Evolutionary conservation across 805 yeast species (phyloP), one percentile per base, ranked within the genome.

Genomic region (Pichia ethanolica): DNA sequence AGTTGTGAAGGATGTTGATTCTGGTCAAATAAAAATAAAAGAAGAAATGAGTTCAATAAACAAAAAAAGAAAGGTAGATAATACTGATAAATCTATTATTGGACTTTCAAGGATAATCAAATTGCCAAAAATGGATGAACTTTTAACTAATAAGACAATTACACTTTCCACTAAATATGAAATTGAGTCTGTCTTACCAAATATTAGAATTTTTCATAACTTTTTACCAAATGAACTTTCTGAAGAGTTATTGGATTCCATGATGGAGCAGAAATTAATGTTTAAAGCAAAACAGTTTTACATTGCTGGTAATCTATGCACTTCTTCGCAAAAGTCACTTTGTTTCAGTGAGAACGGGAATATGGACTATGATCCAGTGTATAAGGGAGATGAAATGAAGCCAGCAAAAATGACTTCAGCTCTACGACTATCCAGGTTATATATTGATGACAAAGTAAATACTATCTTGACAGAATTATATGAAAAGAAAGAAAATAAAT

Each of bases 261-360:
- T 83, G 12, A 49, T 76, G 52, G 61, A 68, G 1, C 78, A 75
- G 36, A 62, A 70, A 5, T 56, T 67, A 1, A 48, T 54, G 0
- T 79, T 80, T 67, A 56, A 54, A 1, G 61, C 67, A 8, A 70
- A 73, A 27, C 68, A 72, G 54, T 86, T 86, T 59, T 72, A 77
- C 50, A 66, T 86, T 9, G 85, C 83, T 55, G 89, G 83, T 1
- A 77, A 82, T 14, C 62, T 70, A 45, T 84, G 87, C 45, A 60
- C 58, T 7, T 79, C 90, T 2, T 76, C 78, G n/a, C 89, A 82
- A 59, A 61, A 66, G 6, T 2, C 69, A 72, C 5, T 41, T 69
- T 9, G 77, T 71, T 56, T 56, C 38, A 13, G 49, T 11, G 38
- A 28, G 12, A 27, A 14, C 38, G 35, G 10, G 1, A 7, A 32